Evolutionary conservation across 176 grass and related monocot genomes (phyloP).

Genomic region (Avena atlantica): DNA sequence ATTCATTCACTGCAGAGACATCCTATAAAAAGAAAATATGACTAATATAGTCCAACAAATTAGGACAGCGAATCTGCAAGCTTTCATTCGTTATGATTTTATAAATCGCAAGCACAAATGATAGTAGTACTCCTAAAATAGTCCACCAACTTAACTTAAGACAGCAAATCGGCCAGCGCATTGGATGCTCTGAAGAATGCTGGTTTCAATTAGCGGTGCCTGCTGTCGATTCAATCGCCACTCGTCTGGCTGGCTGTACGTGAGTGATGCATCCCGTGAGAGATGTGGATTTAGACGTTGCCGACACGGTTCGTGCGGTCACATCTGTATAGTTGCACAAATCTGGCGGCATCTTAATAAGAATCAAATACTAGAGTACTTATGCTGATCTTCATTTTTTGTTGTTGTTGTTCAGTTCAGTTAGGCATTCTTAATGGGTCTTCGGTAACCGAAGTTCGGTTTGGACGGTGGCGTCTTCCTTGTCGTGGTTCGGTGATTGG

Average conservation of each 20-base stretch:
- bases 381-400: neutral
- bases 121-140: neutral
- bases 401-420: too few relatives aligned
- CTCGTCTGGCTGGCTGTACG: neutral
- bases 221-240: neutral
- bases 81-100: neutral
- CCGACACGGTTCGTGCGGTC: slow-evolving; percentile 41
- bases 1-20: neutral
- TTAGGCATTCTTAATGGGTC: too few relatives aligned
- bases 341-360: neutral
- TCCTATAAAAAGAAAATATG: neutral
- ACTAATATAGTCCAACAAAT: neutral
- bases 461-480: too few relatives aligned
- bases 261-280: neutral
- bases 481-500: too few relatives aligned
- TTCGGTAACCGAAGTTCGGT: too few relatives aligned
- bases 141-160: neutral
- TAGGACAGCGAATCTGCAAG: neutral
- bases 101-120: neutral
- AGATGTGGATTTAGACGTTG: neutral
- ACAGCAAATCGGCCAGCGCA: neutral
- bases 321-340: slow-evolving; percentile 3
- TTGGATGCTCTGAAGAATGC: neutral
- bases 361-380: neutral
- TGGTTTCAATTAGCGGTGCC: neutral